Percentiles rank a stretch among this genome's conserved stretches.
Evolutionary conservation across 2,329 filamentous ascomycete genomes (phyloP).

Genomic region (Fusarium burgessii): DNA sequence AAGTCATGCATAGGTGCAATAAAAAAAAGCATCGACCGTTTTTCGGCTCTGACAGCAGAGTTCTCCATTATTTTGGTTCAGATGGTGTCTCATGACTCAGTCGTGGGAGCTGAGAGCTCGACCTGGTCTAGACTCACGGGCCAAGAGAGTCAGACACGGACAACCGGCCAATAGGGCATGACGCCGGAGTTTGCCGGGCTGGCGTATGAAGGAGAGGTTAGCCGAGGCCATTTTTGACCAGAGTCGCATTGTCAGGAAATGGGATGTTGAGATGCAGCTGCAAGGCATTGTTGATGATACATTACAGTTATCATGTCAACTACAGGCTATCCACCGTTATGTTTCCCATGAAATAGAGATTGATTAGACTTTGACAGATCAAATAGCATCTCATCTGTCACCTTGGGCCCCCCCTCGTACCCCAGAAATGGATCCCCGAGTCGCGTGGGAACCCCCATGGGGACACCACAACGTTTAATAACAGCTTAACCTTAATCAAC

Average conservation of each 20-base stretch:
- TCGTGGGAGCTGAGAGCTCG: not conserved
- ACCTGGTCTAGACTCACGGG: constrained; percentile 6
- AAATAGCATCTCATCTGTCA: not conserved
- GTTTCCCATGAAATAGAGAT: not conserved
- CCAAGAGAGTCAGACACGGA: constrained; percentile 13
- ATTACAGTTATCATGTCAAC: rapidly evolving
- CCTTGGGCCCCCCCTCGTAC: not conserved
- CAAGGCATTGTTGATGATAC: not conserved
- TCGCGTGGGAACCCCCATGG: constrained; percentile 15
- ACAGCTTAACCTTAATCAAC: constrained; percentile 17
- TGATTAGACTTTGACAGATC: not conserved
- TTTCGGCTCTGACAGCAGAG: not conserved
- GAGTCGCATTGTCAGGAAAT: not conserved
- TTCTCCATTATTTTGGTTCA: not conserved
- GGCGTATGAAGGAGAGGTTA: constrained; percentile 4
- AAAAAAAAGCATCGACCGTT: not conserved
- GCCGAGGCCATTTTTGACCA: constrained; percentile 5
- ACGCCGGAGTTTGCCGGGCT: not conserved
- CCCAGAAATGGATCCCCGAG: constrained; percentile 18
- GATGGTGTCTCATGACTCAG: constrained; percentile 8
- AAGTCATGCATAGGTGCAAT: not conserved
- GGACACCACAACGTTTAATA: constrained; percentile 8
- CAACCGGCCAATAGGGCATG: constrained; percentile 8
- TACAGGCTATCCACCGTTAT: rapidly evolving
- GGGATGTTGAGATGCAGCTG: not conserved